phyloP scores from a whole-genome alignment of 805 yeast species.

The Tetrapisispora phaffii region DNA sequence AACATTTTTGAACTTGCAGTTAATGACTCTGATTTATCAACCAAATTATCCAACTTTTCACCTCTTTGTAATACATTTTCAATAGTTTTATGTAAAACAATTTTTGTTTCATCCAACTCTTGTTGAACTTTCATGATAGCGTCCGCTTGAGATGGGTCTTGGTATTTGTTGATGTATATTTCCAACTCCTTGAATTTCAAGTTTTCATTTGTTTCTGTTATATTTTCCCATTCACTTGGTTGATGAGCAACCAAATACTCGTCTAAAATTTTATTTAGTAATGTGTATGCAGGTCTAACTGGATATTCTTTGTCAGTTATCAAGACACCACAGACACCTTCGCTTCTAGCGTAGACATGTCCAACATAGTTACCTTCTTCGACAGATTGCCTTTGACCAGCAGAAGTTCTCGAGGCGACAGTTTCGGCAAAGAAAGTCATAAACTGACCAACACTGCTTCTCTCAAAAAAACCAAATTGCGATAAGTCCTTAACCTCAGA shows the following conservation, averaged over 20 bases:
- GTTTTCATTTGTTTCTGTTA: constrained; percentile 34
- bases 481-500: constrained; percentile 73
- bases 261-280: constrained; percentile 81
- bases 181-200: constrained; percentile 42
- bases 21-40: constrained; percentile 90
- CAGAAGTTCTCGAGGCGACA: constrained; percentile 73
- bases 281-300: constrained; percentile 89
- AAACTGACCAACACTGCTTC: constrained; percentile 74
- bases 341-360: constrained; percentile 81
- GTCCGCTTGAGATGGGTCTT: constrained; percentile 95
- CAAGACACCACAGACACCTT: constrained; percentile 85
- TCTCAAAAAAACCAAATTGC: constrained; percentile 83
- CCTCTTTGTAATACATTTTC: constrained; percentile 93
- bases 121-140: constrained; percentile 95
- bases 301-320: constrained; percentile 95
- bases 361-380: constrained; percentile 89
- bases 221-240: constrained; percentile 51
- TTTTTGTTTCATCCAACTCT: constrained; percentile 94
- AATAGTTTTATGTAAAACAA: constrained; percentile 89
- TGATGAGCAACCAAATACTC: constrained; percentile 84
- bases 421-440: constrained; percentile 92
- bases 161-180: constrained; percentile 69
- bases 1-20: constrained; percentile 85
- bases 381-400: constrained; percentile 89
- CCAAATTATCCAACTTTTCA: constrained; percentile 86